These are phyloP conservation scores for Chlorella vulgaris DNA, from an alignment of 139 green algal genomes.

Conservation along the genomic window DNA sequence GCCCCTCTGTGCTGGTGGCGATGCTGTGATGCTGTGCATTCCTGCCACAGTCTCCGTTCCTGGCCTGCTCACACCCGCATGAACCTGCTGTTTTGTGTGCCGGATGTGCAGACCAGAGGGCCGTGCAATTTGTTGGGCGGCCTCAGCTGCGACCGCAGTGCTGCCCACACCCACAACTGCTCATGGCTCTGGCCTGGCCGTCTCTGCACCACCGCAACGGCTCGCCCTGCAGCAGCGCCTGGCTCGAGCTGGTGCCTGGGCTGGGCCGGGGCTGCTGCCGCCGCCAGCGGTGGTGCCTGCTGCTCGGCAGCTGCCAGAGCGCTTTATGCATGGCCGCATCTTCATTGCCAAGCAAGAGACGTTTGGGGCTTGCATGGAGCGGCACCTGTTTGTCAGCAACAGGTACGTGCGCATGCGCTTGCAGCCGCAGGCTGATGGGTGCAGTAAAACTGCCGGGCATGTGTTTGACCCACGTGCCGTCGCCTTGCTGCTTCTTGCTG, in stretches of 20 bases:
- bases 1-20: neutral
- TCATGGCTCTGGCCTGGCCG: neutral
- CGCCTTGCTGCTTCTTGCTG: too few relatives aligned
- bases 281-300: neutral
- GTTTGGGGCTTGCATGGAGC: slow-evolving; percentile 3
- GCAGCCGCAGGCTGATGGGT: neutral
- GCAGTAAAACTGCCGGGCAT: neutral
- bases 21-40: too few relatives aligned
- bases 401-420: neutral
- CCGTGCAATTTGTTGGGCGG: neutral
- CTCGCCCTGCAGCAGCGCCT: neutral
- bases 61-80: too few relatives aligned
- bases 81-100: neutral
- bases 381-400: slow-evolving; percentile 11
- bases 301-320: neutral
- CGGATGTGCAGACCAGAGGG: neutral
- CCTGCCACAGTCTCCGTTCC: too few relatives aligned
- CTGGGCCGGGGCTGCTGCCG: neutral
- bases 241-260: neutral
- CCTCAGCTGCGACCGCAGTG: too few relatives aligned
- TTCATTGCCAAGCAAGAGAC: slow-evolving; percentile 25
- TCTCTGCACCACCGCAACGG: neutral
- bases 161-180: neutral
- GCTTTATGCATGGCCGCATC: neutral
- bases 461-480: neutral